Conservation (phyloP, 805 yeast species). For the Grigorovia jiainica region DNA sequence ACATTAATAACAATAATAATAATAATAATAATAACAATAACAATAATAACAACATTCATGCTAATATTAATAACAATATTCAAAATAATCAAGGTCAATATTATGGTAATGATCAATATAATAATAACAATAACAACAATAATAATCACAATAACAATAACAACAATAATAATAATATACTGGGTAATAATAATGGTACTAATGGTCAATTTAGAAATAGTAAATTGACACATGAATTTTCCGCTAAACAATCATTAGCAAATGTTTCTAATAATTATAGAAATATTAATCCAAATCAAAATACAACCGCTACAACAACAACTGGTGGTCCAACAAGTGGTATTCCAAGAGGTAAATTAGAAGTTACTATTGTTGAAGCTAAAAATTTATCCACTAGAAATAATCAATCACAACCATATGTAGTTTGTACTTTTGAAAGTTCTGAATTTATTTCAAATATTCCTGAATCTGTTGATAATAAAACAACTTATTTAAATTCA, state of each 20-base stretch:
- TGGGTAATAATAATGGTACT: conserved; percentile 5
- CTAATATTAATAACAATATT: background rate
- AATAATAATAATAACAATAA: background rate
- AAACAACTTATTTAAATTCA: conserved; percentile 19
- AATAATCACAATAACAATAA: conserved; percentile 3
- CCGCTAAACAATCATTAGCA: conserved; percentile 7
- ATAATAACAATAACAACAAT: background rate
- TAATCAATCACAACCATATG: conserved; percentile 65
- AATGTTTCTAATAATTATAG: conserved; percentile 4
- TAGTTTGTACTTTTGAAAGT: conserved; percentile 84
- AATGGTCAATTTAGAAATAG: conserved; percentile 6
- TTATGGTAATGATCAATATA: background rate
- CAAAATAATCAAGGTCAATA: background rate
- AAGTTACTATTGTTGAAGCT: conserved; percentile 76
- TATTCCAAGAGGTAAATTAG: conserved; percentile 71
- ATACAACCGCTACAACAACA: conserved; percentile 1
- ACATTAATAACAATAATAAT: background rate
- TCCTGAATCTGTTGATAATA: conserved; percentile 38
- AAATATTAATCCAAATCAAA: background rate
- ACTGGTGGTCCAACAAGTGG: conserved; percentile 11
- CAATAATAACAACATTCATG: background rate
- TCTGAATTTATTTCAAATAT: conserved; percentile 84
- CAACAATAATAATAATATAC: conserved; percentile 12
- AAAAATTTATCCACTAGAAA: conserved; percentile 50
- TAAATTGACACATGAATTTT: conserved; percentile 1